Conservation (phyloP, 345 rosid species). For the Cardamine chenopodiifolia region DNA sequence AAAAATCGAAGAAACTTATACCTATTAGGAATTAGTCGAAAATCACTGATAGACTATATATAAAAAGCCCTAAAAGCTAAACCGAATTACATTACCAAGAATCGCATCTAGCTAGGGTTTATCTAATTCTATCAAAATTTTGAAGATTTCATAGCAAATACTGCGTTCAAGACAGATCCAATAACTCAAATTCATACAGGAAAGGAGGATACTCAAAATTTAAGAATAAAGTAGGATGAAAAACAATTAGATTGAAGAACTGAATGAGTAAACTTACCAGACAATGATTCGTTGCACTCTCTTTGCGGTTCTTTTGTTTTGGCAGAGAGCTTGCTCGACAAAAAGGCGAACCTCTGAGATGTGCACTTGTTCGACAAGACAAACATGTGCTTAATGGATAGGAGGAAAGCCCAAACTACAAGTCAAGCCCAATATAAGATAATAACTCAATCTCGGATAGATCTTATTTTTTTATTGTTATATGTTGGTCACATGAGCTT, state of each 20-base stretch:
- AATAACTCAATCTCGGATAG: neutral
- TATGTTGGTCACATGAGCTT: neutral
- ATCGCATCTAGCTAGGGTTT: constrained; percentile 11
- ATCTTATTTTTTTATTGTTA: no score
- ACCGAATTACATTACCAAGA: neutral
- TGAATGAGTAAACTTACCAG: constrained; percentile 10
- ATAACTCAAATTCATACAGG: neutral
- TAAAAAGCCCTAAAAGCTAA: neutral
- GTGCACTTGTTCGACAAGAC: constrained; percentile 42
- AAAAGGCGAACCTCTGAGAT: neutral
- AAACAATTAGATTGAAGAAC: neutral
- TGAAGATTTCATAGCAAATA: neutral
- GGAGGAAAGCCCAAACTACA: neutral
- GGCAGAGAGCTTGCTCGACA: constrained; percentile 8
- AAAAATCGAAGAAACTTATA: neutral
- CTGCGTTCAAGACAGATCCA: constrained; percentile 19
- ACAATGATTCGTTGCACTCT: neutral
- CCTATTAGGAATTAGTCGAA: neutral
- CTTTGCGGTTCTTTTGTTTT: constrained; percentile 13
- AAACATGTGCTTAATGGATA: no score
- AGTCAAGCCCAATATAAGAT: neutral
- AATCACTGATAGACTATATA: neutral
- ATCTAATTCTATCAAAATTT: neutral
- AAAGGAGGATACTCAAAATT: neutral
- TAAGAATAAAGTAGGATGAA: neutral